Evolutionary conservation across 1,284 basidiomycete species (phyloP).

Genomic region (Rhizoctonia solani): DNA sequence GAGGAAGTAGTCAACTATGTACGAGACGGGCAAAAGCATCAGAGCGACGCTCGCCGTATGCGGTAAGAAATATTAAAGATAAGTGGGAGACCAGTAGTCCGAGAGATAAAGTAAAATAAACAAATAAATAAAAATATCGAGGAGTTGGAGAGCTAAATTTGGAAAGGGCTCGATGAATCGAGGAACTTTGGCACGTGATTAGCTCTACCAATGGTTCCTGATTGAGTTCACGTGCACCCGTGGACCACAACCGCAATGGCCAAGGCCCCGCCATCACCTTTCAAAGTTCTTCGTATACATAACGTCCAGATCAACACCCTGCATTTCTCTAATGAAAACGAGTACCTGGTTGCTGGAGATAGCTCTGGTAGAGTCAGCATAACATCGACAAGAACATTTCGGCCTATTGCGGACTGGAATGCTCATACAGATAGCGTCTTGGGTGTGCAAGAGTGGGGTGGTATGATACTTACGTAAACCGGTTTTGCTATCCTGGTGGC

Average conservation of each 20-base stretch:
- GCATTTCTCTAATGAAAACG: slow-evolving; percentile 67
- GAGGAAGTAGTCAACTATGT: too few species aligned
- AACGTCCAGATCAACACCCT: slow-evolving; percentile 60
- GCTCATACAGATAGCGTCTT: slow-evolving; percentile 78
- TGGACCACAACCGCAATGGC: slow-evolving; percentile 20
- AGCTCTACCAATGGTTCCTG: too few species aligned
- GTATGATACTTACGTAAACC: slow-evolving; percentile 70
- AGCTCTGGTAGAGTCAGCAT: slow-evolving; percentile 69
- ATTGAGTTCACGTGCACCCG: too few species aligned
- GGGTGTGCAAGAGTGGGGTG: slow-evolving; percentile 72
- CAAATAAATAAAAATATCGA: too few species aligned
- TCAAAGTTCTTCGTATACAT: slow-evolving; percentile 77
- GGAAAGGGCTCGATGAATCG: too few species aligned
- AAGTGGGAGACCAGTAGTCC: too few species aligned
- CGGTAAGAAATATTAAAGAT: too few species aligned
- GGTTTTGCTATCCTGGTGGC: not conserved
- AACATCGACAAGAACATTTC: slow-evolving; percentile 71
- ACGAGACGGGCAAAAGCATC: too few species aligned
- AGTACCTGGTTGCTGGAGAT: slow-evolving; percentile 81
- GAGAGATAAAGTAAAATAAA: too few species aligned
- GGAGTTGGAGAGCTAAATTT: too few species aligned
- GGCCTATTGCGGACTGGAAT: slow-evolving; percentile 72
- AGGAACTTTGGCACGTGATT: too few species aligned
- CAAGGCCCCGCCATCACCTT: slow-evolving; percentile 53
- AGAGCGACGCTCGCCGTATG: too few species aligned